Conservation (phyloP, 345 rosid genomes). For the Carallia brachiata region DNA sequence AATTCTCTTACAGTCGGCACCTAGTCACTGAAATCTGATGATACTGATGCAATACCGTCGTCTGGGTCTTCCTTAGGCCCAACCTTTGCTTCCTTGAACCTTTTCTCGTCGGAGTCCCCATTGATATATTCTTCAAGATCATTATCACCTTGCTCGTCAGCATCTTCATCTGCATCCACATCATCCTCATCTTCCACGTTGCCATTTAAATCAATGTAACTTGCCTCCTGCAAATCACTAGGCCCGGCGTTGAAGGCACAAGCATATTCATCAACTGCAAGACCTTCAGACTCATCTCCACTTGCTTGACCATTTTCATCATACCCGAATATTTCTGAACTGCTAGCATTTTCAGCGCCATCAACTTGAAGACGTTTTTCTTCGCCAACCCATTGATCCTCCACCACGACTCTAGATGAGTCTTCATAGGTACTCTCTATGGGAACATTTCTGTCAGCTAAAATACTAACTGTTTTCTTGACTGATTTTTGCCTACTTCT, state of each 20-base stretch:
- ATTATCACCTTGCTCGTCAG: slow-evolving; percentile 36
- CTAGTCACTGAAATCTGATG: slow-evolving; percentile 58
- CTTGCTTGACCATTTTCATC: slow-evolving; percentile 41
- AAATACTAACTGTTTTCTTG: slow-evolving; percentile 31
- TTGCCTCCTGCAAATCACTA: slow-evolving; percentile 47
- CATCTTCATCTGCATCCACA: slow-evolving; percentile 29
- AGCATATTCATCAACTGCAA: slow-evolving; percentile 38
- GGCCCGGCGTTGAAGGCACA: slow-evolving; percentile 33
- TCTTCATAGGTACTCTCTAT: slow-evolving; percentile 21
- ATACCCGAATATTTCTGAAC: slow-evolving; percentile 59
- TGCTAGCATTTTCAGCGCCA: slow-evolving; percentile 49
- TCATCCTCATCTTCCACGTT: slow-evolving; percentile 44
- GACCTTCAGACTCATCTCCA: slow-evolving; percentile 39
- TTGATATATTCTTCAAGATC: slow-evolving; percentile 42
- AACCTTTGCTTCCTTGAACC: slow-evolving; percentile 24
- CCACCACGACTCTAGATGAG: slow-evolving; percentile 22
- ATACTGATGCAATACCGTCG: slow-evolving; percentile 35
- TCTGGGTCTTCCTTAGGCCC: slow-evolving; percentile 33
- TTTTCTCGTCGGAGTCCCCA: slow-evolving; percentile 51
- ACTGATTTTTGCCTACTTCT: slow-evolving; percentile 49
- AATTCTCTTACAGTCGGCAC: slow-evolving; percentile 1
- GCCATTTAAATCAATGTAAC: slow-evolving; percentile 43
- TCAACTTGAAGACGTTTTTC: slow-evolving; percentile 36
- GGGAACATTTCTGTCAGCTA: slow-evolving; percentile 20
- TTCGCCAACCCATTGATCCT: slow-evolving; percentile 35